Conservation (phyloP, 768 basidiomycete species). For the Grammothele lineata region DNA sequence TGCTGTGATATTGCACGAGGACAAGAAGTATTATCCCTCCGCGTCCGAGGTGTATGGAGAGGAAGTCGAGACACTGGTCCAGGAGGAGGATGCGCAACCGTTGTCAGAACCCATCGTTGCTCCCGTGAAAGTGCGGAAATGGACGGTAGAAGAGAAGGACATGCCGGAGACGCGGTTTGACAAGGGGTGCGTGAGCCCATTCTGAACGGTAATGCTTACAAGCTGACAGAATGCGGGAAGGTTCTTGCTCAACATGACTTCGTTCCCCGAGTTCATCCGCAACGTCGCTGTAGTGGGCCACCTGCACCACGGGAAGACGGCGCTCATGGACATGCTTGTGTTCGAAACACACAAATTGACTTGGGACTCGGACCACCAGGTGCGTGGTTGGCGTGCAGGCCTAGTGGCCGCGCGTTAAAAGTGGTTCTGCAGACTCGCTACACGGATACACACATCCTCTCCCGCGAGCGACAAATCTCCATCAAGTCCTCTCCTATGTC, state of each 20-base stretch:
- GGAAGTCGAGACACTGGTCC: conserved; percentile 94
- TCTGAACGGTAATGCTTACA: not conserved
- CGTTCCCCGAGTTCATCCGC: conserved; percentile 90
- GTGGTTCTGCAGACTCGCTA: conserved; percentile 67
- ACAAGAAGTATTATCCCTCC: conserved; percentile 97
- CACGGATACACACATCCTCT: conserved; percentile 91
- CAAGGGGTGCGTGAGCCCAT: conserved; percentile 71
- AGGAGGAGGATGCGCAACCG: conserved; percentile 97
- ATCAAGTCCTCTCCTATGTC: conserved; percentile 98
- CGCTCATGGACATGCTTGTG: conserved; percentile 94
- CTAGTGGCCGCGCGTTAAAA: conserved; percentile 8
- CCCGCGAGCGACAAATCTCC: conserved; percentile 86
- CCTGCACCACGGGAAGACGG: conserved; percentile 96
- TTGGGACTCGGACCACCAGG: conserved; percentile 90
- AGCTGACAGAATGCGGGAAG: conserved; percentile 34
- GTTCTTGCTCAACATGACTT: conserved; percentile 87
- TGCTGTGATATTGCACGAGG: conserved; percentile 88
- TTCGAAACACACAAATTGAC: conserved; percentile 94
- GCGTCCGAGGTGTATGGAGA: conserved; percentile 89
- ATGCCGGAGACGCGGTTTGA: conserved; percentile 98
- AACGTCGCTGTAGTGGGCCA: conserved; percentile 97
- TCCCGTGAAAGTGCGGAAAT: conserved; percentile 91
- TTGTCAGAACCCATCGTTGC: conserved; percentile 93
- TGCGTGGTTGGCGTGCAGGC: conserved; percentile 32
- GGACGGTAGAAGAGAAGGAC: conserved; percentile 92